phyloP scores from a whole-genome alignment of 306 rosid species.

The Fragaria iinumae region DNA sequence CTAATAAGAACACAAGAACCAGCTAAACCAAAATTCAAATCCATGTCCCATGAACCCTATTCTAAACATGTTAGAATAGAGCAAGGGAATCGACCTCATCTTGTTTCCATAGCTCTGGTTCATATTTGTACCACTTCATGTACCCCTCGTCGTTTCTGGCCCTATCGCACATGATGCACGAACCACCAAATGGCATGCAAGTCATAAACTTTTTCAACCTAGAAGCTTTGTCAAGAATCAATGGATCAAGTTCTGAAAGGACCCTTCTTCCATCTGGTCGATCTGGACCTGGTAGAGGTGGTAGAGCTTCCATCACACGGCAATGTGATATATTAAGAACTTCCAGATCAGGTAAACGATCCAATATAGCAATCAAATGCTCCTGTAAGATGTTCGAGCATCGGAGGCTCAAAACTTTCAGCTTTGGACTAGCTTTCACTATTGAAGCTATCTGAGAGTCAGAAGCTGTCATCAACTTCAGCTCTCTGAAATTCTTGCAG shows the following conservation, averaged over 20 bases:
- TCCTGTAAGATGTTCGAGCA: conserved; percentile 48
- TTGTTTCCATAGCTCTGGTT: conserved; percentile 60
- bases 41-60: too few relatives aligned
- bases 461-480: conserved; percentile 68
- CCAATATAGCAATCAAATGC: conserved; percentile 47
- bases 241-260: conserved; percentile 39
- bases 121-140: conserved; percentile 72
- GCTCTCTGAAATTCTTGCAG: conserved; percentile 57
- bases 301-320: conserved; percentile 24
- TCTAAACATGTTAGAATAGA: conserved; percentile 9
- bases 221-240: conserved; percentile 50
- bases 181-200: conserved; percentile 37
- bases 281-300: not conserved
- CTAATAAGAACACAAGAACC: too few relatives aligned
- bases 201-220: conserved; percentile 47
- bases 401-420: conserved; percentile 68
- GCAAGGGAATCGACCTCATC: conserved; percentile 69
- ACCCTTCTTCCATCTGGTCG: not conserved
- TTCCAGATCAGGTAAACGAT: conserved; percentile 40
- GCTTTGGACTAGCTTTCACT: conserved; percentile 43
- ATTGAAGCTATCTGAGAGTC: conserved; percentile 33
- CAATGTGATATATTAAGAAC: conserved; percentile 75
- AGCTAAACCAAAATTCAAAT: too few relatives aligned
- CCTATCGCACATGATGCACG: conserved; percentile 23
- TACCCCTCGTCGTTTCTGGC: conserved; percentile 59